Evolutionary conservation across 1,139 yeast genomes (phyloP), one percentile per base, ranked within the genome.

Genomic region (Yueomyces sp.): DNA sequence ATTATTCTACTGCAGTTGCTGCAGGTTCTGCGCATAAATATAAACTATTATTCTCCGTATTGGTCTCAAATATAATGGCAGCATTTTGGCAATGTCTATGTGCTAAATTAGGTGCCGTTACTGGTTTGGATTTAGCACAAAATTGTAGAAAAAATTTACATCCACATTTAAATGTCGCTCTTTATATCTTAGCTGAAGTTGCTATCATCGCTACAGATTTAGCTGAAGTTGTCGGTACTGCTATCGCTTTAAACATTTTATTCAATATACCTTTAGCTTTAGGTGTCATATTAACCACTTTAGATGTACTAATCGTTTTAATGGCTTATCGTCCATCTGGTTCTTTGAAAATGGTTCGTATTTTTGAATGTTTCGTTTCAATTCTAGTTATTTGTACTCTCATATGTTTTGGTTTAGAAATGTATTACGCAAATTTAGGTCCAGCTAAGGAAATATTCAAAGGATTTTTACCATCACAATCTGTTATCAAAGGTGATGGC

Each of bases 161-260:
- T 1, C 64, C 63, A 39, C 70, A 72, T 53, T 57, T 79, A 49
- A 82, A 81, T 53, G 50, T 80, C 39, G 57, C 70, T 25, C 60
- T 81, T 46, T 82, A 81, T 52, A 63, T 72, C 1, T 66, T 82
- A 51, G 83, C 91, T 0, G 91, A 82, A 53, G 57, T 80, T 40
- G 87, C 89, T 9, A 81, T 81, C 47, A 76, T 82, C 36, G 87
- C 89, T 11, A 82, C 93, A 0, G 93, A 82, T 57, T 67, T 82
- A 53, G 91, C 91, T 1, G 93, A 82, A 56, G 89, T 82, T 32
- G 83, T 82, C 32, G 93, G 93, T 1, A 78, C 87, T 1, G 91
- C 91, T 2, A 81, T 82, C 39, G 72, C 91, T 0, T 64, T 82
- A 42, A 81, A 81, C 52, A 80, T 82, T 43, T 57, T 82, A 41